These are phyloP conservation scores for Rhynchospora breviuscula DNA, from an alignment of 176 grass and related monocot genomes.

Conservation along the genomic window DNA sequence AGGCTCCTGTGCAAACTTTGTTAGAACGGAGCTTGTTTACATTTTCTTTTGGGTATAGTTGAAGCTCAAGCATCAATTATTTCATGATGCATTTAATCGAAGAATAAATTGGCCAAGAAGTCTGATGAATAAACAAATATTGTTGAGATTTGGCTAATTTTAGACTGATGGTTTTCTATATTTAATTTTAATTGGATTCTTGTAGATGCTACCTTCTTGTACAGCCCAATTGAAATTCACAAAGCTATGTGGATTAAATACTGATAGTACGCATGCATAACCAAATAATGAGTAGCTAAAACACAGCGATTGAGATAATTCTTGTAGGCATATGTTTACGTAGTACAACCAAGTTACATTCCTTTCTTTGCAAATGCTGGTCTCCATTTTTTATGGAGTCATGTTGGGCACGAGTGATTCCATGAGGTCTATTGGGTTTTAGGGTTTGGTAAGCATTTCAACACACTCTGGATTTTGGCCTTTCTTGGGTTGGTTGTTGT, in stretches of 20 bases:
- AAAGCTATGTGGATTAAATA: background rate
- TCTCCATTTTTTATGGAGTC: background rate
- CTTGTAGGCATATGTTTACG: background rate
- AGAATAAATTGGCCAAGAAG: background rate
- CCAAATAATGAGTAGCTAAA: background rate
- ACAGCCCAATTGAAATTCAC: background rate
- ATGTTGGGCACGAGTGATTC: background rate
- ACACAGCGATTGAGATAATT: background rate
- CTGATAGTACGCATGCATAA: background rate
- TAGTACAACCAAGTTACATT: background rate
- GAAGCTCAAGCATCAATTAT: background rate
- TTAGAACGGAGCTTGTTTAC: background rate
- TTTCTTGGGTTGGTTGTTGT: too few species aligned
- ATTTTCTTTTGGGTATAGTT: background rate
- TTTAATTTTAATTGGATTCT: background rate
- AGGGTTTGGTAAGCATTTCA: background rate
- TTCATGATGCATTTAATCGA: background rate
- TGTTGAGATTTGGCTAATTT: background rate
- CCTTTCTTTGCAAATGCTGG: background rate
- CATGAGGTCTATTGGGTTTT: background rate
- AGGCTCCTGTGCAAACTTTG: background rate
- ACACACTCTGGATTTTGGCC: too few species aligned
- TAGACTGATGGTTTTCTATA: background rate
- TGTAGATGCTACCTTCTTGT: background rate
- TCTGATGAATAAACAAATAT: background rate